phyloP scores from a whole-genome alignment of 768 basidiomycete species.

The Mycena kentingensis region DNA sequence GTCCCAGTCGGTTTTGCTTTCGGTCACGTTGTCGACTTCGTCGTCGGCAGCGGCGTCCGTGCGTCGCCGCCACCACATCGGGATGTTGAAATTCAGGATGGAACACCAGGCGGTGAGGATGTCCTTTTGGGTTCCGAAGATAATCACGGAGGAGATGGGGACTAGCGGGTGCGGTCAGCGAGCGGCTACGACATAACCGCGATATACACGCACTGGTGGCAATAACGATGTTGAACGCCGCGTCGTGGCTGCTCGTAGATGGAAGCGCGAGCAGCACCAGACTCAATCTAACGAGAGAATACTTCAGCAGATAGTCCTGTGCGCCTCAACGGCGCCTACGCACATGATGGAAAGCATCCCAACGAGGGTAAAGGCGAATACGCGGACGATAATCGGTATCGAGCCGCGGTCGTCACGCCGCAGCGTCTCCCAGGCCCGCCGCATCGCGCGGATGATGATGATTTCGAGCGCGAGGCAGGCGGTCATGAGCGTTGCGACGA shows the following conservation, averaged over 20 bases:
- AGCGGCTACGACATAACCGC: not conserved
- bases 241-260: not conserved
- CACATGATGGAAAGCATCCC: slow-evolving; percentile 23
- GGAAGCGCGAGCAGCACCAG: slow-evolving; percentile 10
- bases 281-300: slow-evolving; percentile 12
- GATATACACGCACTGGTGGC: slow-evolving; percentile 11
- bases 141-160: slow-evolving; percentile 18
- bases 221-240: slow-evolving; percentile 17
- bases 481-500: slow-evolving; percentile 11
- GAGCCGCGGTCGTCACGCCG: slow-evolving; percentile 12
- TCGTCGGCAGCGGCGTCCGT: no score
- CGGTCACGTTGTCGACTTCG: no score
- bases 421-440: slow-evolving; percentile 16
- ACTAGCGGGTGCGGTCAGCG: slow-evolving; percentile 6
- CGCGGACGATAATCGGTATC: slow-evolving; percentile 12
- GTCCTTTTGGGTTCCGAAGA: slow-evolving; percentile 22
- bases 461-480: slow-evolving; percentile 11
- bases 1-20: no score
- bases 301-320: no score
- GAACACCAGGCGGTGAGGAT: slow-evolving; percentile 16
- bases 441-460: slow-evolving; percentile 15
- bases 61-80: no score
- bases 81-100: no score
- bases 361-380: slow-evolving; percentile 19
- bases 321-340: not conserved